Base-by-base conservation (phyloP, 352 stramenopile species). In the Globisporangium recalcitrans region DNA sequence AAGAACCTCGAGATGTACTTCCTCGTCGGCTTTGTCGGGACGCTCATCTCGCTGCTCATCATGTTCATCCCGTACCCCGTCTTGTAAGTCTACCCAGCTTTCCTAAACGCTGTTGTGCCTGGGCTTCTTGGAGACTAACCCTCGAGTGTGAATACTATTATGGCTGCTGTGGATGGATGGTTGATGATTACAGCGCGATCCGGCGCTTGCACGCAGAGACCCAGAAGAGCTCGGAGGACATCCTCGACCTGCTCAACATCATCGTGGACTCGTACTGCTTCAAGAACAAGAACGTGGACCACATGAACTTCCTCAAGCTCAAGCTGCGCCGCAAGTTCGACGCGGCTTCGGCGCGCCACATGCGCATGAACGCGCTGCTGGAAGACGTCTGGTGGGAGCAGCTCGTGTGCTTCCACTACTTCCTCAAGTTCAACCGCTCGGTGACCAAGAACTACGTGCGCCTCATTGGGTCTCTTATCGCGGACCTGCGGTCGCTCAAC, bases 211-310 rank as follows among this genome's bases (percentile, higher is more conserved):
- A 77, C 10, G 58, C 71, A 3, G 80, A 93, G 54, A 86, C 78
- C 0, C 62, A 51, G 14, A 65, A 81, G 7, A 73, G 73, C 0
- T 76, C 75, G 4, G 77, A 75, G 0, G 82, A 89, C 52, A 77
- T 93, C 22, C 42, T 88, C 7, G 84, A 91, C 38, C 62, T 93
- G 29, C 74, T 91, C 10, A 91, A 93, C 58, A 72, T 93, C 61
- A 89, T 93, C 58, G 72, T 93, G 4, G 84, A 93, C 62, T 87
- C 82, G 42, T 93, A 93, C 72, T 93, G 84, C 62, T 93, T 93
- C 71, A 89, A 90, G 69, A 90, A 89, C 74, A 93, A 91, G 70
- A 90, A 91, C 57, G 69, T 90, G 27, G 80, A 91, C 27, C 71
- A 90, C 69, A 89, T 93, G 80, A 85, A 93, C 51, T 88, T 93